Conservation (phyloP, 2,329 filamentous ascomycete genomes). For the Verticillium zaregamsianum region DNA sequence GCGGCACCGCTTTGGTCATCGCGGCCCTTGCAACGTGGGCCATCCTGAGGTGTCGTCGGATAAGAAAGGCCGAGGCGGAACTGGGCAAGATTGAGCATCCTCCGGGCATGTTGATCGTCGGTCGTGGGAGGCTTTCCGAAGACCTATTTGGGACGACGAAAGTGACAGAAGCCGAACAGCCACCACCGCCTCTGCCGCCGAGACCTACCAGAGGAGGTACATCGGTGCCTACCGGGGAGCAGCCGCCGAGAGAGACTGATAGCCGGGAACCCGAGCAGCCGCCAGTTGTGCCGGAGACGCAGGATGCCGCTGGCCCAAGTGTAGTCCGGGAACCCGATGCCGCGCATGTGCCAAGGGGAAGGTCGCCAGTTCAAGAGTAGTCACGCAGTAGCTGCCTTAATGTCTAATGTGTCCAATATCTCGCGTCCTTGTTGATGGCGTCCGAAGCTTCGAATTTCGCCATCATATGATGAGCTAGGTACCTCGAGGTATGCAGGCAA, state of each 20-base stretch:
- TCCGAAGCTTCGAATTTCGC: too few relatives aligned
- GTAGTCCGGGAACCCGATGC: not conserved
- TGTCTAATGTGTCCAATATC: not conserved
- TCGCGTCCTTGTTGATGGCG: not conserved
- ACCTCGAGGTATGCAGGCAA: too few relatives aligned
- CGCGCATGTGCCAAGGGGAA: not conserved
- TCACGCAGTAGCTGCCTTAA: not conserved
- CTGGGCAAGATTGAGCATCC: not conserved
- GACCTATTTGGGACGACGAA: not conserved
- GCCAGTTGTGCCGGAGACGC: not conserved
- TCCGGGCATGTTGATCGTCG: not conserved
- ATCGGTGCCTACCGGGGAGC: not conserved
- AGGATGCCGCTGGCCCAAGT: not conserved
- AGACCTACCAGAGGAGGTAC: not conserved
- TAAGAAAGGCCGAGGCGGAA: slow-evolving; percentile 3
- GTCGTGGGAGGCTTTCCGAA: not conserved
- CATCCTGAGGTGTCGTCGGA: slow-evolving; percentile 3
- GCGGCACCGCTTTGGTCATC: not conserved
- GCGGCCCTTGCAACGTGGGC: slow-evolving; percentile 3
- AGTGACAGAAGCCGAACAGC: not conserved
- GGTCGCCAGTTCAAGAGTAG: not conserved
- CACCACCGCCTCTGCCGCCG: not conserved
- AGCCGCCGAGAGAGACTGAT: not conserved
- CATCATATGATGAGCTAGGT: too few relatives aligned
- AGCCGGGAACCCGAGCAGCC: not conserved